phyloP scores from a whole-genome alignment of 768 basidiomycete genomes.

The Leccinum truebloodii region DNA sequence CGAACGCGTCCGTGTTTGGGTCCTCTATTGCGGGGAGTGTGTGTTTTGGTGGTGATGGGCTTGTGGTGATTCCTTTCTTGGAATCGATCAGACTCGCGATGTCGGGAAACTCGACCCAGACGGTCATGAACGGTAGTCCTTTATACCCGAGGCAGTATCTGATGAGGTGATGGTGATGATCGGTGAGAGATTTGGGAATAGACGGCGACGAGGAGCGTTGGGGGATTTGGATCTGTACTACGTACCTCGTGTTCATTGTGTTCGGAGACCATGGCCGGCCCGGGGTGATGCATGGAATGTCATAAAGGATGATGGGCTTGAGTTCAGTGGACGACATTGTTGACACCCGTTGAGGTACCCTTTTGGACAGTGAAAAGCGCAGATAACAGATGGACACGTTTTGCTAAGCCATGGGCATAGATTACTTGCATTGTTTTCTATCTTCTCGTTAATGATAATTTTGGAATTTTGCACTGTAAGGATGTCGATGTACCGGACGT shows the following conservation, averaged over 20 bases:
- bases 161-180: background rate
- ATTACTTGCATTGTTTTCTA: background rate
- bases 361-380: constrained; percentile 2
- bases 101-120: constrained; percentile 42
- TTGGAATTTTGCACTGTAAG: background rate
- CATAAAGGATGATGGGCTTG: constrained; percentile 36
- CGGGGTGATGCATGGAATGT: constrained; percentile 32
- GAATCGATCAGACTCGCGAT: constrained; percentile 36
- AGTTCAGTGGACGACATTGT: constrained; percentile 11
- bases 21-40: constrained; percentile 55
- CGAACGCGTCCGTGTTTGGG: constrained; percentile 33
- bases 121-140: constrained; percentile 12
- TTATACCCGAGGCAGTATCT: constrained; percentile 22
- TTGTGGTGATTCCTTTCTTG: constrained; percentile 23
- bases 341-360: background rate
- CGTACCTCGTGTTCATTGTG: constrained; percentile 18
- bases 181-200: background rate
- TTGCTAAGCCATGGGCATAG: background rate
- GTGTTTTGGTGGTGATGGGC: constrained; percentile 22
- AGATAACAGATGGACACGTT: background rate
- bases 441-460: background rate
- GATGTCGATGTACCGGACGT: background rate
- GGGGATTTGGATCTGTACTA: background rate
- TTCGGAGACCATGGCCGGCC: constrained; percentile 41
- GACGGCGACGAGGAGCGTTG: background rate